Evolutionary conservation across 495 filamentous ascomycete genomes (phyloP).

Genomic region (Tuber calosporum): DNA sequence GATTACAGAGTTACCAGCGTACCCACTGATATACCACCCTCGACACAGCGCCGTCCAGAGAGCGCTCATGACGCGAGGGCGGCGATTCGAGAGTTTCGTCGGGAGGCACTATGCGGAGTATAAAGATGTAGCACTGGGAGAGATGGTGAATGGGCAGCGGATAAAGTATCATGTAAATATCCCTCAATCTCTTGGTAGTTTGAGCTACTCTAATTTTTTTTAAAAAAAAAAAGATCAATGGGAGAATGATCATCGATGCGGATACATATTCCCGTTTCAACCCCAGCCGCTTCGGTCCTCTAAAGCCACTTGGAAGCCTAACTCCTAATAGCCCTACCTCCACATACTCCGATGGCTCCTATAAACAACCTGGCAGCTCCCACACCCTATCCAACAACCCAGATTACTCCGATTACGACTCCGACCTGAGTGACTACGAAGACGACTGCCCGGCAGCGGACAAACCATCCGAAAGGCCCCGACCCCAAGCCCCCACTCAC

Average conservation of each 20-base stretch:
- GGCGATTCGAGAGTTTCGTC: constrained; percentile 50
- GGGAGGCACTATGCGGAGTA: constrained; percentile 60
- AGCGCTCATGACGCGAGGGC: constrained; percentile 47
- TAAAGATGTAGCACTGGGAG: constrained; percentile 47
- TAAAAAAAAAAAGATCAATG: constrained; percentile 44
- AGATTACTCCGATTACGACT: constrained; percentile 7
- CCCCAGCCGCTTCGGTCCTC: constrained; percentile 7
- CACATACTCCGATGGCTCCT: not conserved
- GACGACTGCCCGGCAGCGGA: not conserved
- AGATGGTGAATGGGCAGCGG: constrained; percentile 34
- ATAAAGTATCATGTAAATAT: constrained; percentile 47
- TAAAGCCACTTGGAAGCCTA: not conserved
- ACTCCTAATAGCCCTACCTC: not conserved
- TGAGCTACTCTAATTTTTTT: not conserved
- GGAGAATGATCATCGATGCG: constrained; percentile 53
- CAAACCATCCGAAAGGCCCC: not conserved
- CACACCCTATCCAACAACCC: not conserved
- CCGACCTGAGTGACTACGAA: not conserved
- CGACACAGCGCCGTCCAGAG: constrained; percentile 45
- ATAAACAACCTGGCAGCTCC: constrained; percentile 5
- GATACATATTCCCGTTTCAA: constrained; percentile 31
- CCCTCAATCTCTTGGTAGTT: not conserved
- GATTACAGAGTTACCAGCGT: constrained; percentile 52
- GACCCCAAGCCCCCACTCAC: not conserved
- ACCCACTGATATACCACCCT: constrained; percentile 54